Evolutionary conservation across 768 basidiomycete genomes (phyloP).

Genomic region (Suillus bovinus): DNA sequence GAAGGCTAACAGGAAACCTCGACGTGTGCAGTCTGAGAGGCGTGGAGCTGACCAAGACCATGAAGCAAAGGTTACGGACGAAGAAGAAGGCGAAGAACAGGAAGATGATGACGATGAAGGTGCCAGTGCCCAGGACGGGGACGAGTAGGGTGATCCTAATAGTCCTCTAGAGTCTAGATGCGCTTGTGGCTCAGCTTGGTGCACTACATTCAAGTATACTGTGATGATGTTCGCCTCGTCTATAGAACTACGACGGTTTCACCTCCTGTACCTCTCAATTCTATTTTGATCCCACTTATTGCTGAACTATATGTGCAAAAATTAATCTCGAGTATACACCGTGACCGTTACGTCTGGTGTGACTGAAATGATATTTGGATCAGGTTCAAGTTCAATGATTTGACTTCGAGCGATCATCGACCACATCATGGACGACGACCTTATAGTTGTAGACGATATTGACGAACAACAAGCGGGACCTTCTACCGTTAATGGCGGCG

Average conservation of each 20-base stretch:
- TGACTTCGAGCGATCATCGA: background rate
- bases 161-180: background rate
- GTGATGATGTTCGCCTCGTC: background rate
- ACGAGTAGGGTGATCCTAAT: conserved; percentile 11
- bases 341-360: background rate
- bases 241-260: background rate
- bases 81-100: conserved; percentile 2
- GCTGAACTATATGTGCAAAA: background rate
- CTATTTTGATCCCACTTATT: background rate
- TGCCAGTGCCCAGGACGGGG: conserved; percentile 14
- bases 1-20: background rate
- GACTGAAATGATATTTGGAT: background rate
- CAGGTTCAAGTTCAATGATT: too few species aligned
- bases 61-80: conserved; percentile 4
- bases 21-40: background rate
- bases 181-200: background rate
- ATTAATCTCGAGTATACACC: background rate
- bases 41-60: background rate
- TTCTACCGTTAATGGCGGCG: conserved; percentile 34
- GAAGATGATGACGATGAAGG: conserved; percentile 18
- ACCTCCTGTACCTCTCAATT: background rate
- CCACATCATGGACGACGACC: conserved; percentile 54
- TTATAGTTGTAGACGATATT: conserved; percentile 62
- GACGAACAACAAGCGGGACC: conserved; percentile 43
- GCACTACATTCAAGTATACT: background rate